Conservation (phyloP, 257 asterid species). For the Salvia hispanica region DNA sequence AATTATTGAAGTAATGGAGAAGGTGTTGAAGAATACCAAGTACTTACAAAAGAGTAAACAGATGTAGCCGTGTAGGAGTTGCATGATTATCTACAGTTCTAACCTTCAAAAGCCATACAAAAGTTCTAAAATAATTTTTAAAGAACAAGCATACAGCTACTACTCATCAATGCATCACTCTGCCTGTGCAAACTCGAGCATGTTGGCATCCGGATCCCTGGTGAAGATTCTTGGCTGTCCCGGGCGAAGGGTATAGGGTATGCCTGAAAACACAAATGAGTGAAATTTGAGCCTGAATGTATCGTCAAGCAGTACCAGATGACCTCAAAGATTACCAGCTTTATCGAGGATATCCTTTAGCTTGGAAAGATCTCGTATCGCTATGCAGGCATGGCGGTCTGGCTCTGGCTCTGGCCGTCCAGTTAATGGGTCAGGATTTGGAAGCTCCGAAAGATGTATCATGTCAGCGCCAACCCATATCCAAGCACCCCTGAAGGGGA, state of each 20-base stretch:
- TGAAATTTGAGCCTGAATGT: not conserved
- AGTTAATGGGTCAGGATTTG: conserved; percentile 85
- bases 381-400: conserved; percentile 88
- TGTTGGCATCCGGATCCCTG: conserved; percentile 90
- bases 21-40: no score
- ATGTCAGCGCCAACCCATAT: conserved; percentile 92
- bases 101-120: no score
- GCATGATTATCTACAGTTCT: no score
- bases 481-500: conserved; percentile 97
- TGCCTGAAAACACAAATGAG: conserved; percentile 48
- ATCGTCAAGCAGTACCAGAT: not conserved
- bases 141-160: not conserved
- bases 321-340: conserved; percentile 50
- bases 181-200: conserved; percentile 87
- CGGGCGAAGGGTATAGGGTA: conserved; percentile 78
- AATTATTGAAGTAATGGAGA: no score
- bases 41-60: no score
- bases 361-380: conserved; percentile 72
- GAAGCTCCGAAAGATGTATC: conserved; percentile 98
- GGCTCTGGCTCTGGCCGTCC: conserved; percentile 86
- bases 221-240: conserved; percentile 93
- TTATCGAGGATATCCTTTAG: conserved; percentile 75
- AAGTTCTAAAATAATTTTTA: no score
- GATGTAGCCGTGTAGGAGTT: no score
- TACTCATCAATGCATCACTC: conserved; percentile 34